Base-by-base conservation (phyloP, 345 rosid genomes). In the Eucalyptus dawsonii region DNA sequence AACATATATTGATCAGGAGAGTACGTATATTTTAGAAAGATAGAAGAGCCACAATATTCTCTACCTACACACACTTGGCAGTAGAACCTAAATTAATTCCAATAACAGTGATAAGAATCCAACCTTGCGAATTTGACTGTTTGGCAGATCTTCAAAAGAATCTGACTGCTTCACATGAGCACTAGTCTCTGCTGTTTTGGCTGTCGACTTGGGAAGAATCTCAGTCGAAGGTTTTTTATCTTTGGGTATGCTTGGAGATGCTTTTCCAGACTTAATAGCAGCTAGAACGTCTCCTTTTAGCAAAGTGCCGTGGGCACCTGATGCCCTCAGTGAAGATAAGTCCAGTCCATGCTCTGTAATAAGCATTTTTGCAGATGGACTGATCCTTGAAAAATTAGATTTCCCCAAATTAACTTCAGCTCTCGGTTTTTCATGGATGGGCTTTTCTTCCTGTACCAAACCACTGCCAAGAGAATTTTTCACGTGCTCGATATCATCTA, bases 51-150 rank as follows among this genome's bases (percentile, higher is more conserved):
- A 37, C 6, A 21, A 37, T 40, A 76, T 40, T 76, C 85, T 76
- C 47, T 76, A 40, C 29, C 85, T 37, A 40, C 40, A 76, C 47
- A 19, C 44, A 11, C 81, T 19, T 76, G 45, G 45, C 83, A 76
- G 65, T 67, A 24, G 67, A 49, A 44, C 54, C 45, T 42, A 72
- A 34, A 44, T 50, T 27, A 51, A 19, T 29, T 25, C n/a, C 29
- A 47, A 88, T 22, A 86, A 54, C 56, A 45, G n/a, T 69, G 76
- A 80, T n/a, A 89, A 88, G 92, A 40, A 11, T 76, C 53, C 67
- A 93, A 97, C 99, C 99, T 97, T 97, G 91, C 99, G 99, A 91
- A 97, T 97, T 94, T 97, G 99, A 94, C 95, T 93, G 90, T 97
- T 97, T 88, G 99, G 97, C 27, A 95, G 90, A 92, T 97, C 99